Evolutionary conservation across 2,329 filamentous ascomycete genomes (phyloP).

Genomic region (Phyllosticta citrichinensis): DNA sequence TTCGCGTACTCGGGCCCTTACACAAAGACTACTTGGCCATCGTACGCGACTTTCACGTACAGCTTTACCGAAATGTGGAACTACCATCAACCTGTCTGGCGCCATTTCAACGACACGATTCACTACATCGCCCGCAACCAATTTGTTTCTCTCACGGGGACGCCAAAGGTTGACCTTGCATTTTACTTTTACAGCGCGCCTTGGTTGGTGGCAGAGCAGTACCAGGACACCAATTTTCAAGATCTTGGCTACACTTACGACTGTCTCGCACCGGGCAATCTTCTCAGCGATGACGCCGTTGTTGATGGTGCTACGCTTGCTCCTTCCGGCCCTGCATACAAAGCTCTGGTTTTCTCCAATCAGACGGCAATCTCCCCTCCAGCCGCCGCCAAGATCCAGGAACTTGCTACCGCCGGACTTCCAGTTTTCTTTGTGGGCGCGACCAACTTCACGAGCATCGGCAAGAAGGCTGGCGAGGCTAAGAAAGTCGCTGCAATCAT

Average conservation of each 20-base stretch:
- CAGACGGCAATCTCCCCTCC: constrained; percentile 26
- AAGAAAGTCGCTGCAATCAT: neutral
- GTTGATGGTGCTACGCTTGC: constrained; percentile 31
- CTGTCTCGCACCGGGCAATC: constrained; percentile 38
- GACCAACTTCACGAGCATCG: constrained; percentile 9
- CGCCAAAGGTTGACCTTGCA: constrained; percentile 32
- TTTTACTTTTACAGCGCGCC: constrained; percentile 26
- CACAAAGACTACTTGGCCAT: constrained; percentile 40
- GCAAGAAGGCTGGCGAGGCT: neutral
- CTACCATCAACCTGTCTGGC: constrained; percentile 33
- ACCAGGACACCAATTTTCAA: constrained; percentile 14
- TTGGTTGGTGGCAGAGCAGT: constrained; percentile 9
- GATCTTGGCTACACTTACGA: constrained; percentile 30
- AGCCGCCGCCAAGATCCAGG: constrained; percentile 24
- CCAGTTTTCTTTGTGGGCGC: constrained; percentile 31
- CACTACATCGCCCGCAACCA: constrained; percentile 31
- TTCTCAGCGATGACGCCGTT: constrained; percentile 28
- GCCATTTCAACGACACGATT: constrained; percentile 27
- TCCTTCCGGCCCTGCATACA: constrained; percentile 29
- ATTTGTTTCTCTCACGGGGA: constrained; percentile 30
- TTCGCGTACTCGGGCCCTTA: constrained; percentile 33
- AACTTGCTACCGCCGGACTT: constrained; percentile 30
- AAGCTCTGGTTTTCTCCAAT: constrained; percentile 33
- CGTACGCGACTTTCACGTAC: constrained; percentile 36
- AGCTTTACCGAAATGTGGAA: constrained; percentile 32